Evolutionary conservation across 441 rosid genomes (phyloP).

Genomic region (Aquilaria agallochum): DNA sequence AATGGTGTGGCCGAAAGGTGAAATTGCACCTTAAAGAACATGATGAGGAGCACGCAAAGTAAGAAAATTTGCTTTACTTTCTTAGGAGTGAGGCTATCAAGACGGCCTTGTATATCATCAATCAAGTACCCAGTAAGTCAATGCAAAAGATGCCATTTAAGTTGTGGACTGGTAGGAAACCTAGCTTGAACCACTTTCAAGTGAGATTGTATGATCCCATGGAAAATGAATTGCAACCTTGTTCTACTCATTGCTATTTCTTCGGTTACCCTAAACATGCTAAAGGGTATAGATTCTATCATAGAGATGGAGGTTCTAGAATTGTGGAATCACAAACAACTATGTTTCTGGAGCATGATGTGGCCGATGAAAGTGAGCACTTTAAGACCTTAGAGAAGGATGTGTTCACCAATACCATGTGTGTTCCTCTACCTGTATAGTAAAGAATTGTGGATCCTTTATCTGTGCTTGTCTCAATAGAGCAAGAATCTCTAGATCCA

Average conservation of each 20-base stretch:
- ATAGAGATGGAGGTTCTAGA: no score
- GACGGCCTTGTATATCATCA: not conserved
- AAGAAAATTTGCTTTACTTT: not conserved
- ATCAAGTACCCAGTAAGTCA: no score
- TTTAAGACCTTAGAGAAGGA: not conserved
- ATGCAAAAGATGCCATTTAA: no score
- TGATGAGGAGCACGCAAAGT: not conserved
- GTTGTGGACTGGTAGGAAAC: no score
- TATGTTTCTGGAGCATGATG: not conserved
- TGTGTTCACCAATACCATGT: not conserved
- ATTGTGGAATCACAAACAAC: no score
- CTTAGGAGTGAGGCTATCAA: not conserved
- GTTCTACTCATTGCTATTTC: not conserved
- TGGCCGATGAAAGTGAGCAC: not conserved
- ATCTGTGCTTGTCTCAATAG: not conserved
- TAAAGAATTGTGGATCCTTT: not conserved
- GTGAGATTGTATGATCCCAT: no score
- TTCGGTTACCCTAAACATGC: no score
- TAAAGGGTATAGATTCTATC: no score
- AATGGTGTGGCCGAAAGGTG: no score
- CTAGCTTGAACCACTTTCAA: no score
- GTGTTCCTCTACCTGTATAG: not conserved
- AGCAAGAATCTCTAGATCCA: not conserved
- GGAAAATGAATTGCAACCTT: no score
- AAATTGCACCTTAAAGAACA: not conserved